These are phyloP conservation scores for Alternaria ventricosa DNA, from an alignment of 2,329 filamentous ascomycete species.

Conservation along the genomic window DNA sequence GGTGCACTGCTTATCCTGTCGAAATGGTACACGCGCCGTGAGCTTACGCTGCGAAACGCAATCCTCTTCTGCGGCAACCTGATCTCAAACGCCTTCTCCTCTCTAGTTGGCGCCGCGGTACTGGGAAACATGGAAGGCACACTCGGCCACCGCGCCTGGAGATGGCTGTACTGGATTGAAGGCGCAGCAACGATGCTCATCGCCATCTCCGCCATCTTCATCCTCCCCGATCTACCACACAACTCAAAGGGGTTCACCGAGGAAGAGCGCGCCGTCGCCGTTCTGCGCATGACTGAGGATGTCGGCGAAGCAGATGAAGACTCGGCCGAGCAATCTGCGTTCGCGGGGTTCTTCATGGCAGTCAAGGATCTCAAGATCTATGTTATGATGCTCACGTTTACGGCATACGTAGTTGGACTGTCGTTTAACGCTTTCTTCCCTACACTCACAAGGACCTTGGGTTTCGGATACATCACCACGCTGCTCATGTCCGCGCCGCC, in stretches of 20 bases:
- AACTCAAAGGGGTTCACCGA: constrained; percentile 55
- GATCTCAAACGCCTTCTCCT: constrained; percentile 54
- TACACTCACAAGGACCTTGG: constrained; percentile 48
- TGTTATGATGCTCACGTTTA: constrained; percentile 68
- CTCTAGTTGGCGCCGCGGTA: constrained; percentile 53
- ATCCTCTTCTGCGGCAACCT: constrained; percentile 53
- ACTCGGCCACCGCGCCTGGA: constrained; percentile 48
- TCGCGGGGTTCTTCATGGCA: constrained; percentile 64
- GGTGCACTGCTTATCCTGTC: constrained; percentile 69
- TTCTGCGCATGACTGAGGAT: constrained; percentile 54
- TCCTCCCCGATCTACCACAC: constrained; percentile 45
- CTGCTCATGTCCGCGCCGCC: constrained; percentile 56
- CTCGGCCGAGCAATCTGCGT: constrained; percentile 55
- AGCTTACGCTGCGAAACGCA: constrained; percentile 49
- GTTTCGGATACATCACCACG: constrained; percentile 48
- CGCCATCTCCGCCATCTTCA: constrained; percentile 39
- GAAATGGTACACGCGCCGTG: constrained; percentile 70
- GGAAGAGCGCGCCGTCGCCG: constrained; percentile 54
- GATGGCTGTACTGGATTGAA: constrained; percentile 52
- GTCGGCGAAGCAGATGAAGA: constrained; percentile 56
- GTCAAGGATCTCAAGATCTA: constrained; percentile 68
- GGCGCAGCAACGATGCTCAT: constrained; percentile 43
- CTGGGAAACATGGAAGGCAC: constrained; percentile 47
- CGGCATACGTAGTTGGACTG: constrained; percentile 64
- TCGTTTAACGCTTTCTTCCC: constrained; percentile 48